Evolutionary conservation across 306 rosid genomes (phyloP).

Genomic region (Biancaea sappan): DNA sequence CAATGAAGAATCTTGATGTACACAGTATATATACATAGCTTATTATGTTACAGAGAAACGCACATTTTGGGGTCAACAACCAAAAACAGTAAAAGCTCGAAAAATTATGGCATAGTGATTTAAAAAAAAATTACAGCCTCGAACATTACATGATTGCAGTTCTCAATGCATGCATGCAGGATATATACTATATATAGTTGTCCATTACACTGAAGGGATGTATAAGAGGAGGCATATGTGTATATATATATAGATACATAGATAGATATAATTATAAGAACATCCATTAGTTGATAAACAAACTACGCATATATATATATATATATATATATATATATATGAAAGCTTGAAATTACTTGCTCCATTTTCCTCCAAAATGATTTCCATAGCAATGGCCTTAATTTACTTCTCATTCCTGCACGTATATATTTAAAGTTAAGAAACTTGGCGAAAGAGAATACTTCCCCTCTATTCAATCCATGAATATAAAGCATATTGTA

Average conservation of each 20-base stretch:
- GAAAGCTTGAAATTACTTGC: background rate
- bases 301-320: too few species aligned
- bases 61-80: too few species aligned
- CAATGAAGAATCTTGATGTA: too few species aligned
- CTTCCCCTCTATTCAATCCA: background rate
- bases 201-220: background rate
- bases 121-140: background rate
- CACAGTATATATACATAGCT: too few species aligned
- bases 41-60: too few species aligned
- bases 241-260: too few species aligned
- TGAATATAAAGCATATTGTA: too few species aligned
- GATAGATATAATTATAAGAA: background rate
- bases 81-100: too few species aligned
- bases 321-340: too few species aligned
- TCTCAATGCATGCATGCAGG: background rate
- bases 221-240: too few species aligned
- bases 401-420: background rate
- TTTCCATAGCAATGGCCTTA: background rate
- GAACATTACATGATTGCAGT: background rate
- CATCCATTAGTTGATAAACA: background rate
- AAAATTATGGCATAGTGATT: too few species aligned
- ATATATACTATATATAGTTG: background rate
- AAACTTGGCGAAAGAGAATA: background rate
- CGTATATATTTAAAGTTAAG: background rate
- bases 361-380: background rate